Base-by-base conservation (phyloP, 495 filamentous ascomycete genomes). In the Aspergillus asperescens region DNA sequence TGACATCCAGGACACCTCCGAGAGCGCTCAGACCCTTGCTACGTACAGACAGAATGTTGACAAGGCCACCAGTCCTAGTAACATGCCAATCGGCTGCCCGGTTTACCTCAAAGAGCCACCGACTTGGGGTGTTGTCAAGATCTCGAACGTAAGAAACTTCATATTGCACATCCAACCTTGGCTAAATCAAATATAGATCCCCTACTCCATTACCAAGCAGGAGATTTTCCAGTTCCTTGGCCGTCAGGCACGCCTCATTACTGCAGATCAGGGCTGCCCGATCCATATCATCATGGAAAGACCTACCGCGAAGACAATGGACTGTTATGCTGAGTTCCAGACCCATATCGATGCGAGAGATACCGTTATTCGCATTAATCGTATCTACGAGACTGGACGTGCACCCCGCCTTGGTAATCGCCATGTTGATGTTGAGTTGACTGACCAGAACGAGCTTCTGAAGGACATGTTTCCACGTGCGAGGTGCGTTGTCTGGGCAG, bases 241-340 rank as follows among this genome's bases (percentile, higher is more conserved):
- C n/a, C 78, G 80, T n/a, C 78, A 77, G 52, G 78, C 84, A 0
- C 76, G 72, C 13, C 67, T 88, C 31, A 66, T 85, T 31, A 50
- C 59, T 27, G 70, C 73, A 37, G 78, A 81, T 39, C 57, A 65
- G 1, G 74, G 83, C 5, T 82, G 81, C 45, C 75, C 85, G 0
- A 69, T 91, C 8, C 88, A 93, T 58, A 89, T 93, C 54, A 87
- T 90, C 56, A 89, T 93, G 86, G 88, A 92, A 44, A 83, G 86
- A 7, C 72, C 80, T 0, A 87, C 85, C 1, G 78, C 79, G 41
- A 92, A 91, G 76, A 91, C 88, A 0, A 81, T 84, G 66, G 86
- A 90, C 45, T 84, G 79, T 51, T 93, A 73, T 55, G 80, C 88
- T 25, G 88, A 93, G 60, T 83, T 90, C 41, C 48, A 69, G 25